Evolutionary conservation across 192 early-diverging fungal genomes (phyloP).

Genomic region (Coemansia sp.): DNA sequence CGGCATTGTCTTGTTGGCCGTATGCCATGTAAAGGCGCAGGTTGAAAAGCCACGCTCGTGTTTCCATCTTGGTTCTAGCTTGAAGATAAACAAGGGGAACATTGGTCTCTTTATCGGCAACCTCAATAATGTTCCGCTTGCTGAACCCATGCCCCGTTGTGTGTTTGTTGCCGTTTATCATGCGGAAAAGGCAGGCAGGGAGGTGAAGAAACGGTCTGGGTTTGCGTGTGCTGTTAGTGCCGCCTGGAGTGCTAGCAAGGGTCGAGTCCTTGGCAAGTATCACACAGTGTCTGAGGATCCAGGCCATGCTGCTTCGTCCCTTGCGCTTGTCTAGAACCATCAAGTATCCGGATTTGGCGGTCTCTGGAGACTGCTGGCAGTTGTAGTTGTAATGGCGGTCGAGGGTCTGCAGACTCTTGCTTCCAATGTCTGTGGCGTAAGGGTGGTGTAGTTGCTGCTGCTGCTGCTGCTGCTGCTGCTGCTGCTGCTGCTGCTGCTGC

Average conservation of each 20-base stretch:
- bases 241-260: constrained; percentile 4
- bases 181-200: constrained; percentile 7
- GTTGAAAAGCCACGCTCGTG: constrained; percentile 34
- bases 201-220: constrained; percentile 6
- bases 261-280: constrained; percentile 14
- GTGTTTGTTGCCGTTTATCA: constrained; percentile 13
- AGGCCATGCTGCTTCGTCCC: constrained; percentile 7
- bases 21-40: constrained; percentile 13
- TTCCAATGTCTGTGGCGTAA: constrained; percentile 7
- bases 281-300: constrained; percentile 19
- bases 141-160: constrained; percentile 1
- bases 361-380: constrained; percentile 3
- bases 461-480: neutral
- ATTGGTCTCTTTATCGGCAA: constrained; percentile 6
- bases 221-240: neutral
- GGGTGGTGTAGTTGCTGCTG: neutral
- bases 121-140: constrained; percentile 17
- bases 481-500: neutral
- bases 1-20: neutral
- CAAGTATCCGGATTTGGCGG: constrained; percentile 29
- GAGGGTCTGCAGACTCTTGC: constrained; percentile 1
- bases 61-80: constrained; percentile 24
- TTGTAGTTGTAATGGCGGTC: neutral
- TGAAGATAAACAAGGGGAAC: constrained; percentile 24
- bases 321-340: constrained; percentile 33